Evolutionary conservation across 208 protist species (phyloP), one percentile per base, ranked within the genome.

Genomic region (Angomonas ambiguus): DNA sequence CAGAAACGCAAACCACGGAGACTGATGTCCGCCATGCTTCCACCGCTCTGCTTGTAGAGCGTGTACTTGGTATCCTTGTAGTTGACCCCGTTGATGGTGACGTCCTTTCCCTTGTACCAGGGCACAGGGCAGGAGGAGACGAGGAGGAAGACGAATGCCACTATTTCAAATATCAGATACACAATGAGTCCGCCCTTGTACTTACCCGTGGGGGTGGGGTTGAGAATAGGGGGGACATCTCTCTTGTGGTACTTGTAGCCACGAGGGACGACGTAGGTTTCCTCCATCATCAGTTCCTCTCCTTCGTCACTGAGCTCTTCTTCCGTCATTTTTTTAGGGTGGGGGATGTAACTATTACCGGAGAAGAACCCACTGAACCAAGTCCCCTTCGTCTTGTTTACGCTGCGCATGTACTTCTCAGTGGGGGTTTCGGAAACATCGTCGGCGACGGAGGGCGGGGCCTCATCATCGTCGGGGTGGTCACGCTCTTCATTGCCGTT

Each of bases 321-420:
- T 64, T 81, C 70, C 22, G 74, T 25, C 2, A 82, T 69, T 53
- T 72, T 62, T 65, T 76, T 77, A 20, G 82, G 82, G n/a, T 70
- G 70, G 25, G 82, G 75, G 32, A 73, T 68, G 68, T 85, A 88
- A 57, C 68, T 77, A 38, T 31, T 61, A 1, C 82, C 82, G 41
- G 57, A 77, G 42, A 88, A 70, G 45, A 80, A 65, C 10, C 82
- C 82, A 25, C 71, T 79, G 60, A 82, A 65, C 79, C 82, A 88
- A 32, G 84, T 79, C n/a, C 32, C 57, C 20, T 66, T 66, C 2
- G 82, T 79, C 55, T 71, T 20, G 2, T 32, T 32, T 3, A 67
- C 51, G 25, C 72, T 74, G 27, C 72, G 60, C 34, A 65, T 33
- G 57, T 81, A 77, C 62, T 57, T 58, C 58, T 77, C 74, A 0